Base-by-base conservation (phyloP, 148 eudicot species). In the Arctostaphylos glauca region DNA sequence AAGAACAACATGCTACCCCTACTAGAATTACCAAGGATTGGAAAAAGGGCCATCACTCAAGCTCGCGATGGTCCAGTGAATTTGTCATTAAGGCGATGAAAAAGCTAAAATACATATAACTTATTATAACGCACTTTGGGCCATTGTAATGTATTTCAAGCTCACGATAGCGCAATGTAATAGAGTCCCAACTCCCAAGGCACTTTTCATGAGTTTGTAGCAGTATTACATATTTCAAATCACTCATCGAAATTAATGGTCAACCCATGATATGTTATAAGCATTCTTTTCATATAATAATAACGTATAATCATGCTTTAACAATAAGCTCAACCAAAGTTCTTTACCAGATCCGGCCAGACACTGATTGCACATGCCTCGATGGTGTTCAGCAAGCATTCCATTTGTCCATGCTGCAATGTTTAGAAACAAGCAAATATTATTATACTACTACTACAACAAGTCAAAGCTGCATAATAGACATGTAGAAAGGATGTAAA, bases 281-380 rank as follows among this genome's bases (percentile, higher is more conserved):
- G 41, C 70, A 64, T 64, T 64, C 38, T 64, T 64, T 6, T 66
- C 16, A 12, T 10, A 66, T 21, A 31, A 31, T 31, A 31, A 31
- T 31, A 31, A 18, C 3, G 2, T 19, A 44, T 15, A 44, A 44
- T 44, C 23, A 73, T 18, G 50, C 76, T 53, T 55, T n/a, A 21
- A 60, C 12, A 9, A 55, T 73, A 73, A 74, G 49, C 14, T 31
- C 46, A 76, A 76, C 5, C 60, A 77, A 16, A 55, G 53, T 19
- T 62, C 31, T 78, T 88, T 66, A 96, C 99, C 97, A 94, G 82
- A 77, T 85, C 87, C 48, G 97, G 97, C 96, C 93, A 96, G 52
- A 58, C 91, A 85, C 88, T 77, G 80, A 96, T 92, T 19, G 97
- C 95, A 86, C 99, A 96, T 48, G 97, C 93, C 88, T 94, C 97